Evolutionary conservation across 2,329 filamentous ascomycete species (phyloP), one percentile per base, ranked within the genome.

Genomic region (Diplodia seriata): DNA sequence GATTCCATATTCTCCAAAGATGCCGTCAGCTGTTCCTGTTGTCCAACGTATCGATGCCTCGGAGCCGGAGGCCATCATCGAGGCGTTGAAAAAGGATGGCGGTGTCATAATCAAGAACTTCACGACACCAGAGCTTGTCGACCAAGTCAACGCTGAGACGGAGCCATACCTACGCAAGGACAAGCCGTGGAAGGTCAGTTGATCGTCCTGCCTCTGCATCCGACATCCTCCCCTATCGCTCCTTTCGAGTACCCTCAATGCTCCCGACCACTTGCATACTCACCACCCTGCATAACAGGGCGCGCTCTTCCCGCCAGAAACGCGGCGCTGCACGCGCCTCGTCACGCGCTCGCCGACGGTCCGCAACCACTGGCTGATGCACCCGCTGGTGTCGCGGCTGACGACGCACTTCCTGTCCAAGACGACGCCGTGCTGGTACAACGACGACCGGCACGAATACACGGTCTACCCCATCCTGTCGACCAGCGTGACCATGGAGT

Each of bases 61-160:
- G 1, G 15, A 66, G 3, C 51, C 64, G 18, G 40, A 66, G 18
- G 53, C 51, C 38, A 53, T 68, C 31, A 64, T 69, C 49, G 47
- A 47, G 23, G 53, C 63, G 18, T 40, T 69, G 18, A 68, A 76
- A 55, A 72, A 73, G 23, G 78, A 81, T 36, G 79, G 79, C 11
- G 79, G 76, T 1, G 73, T 81, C 4, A 77, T 81, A 23, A 74
- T 81, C 7, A 75, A 78, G 55, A 77, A 78, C 20, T 72, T 82
- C 12, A 74, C 80, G 43, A 68, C 75, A 1, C 57, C 62, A 4
- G 73, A 76, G 1, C 73, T 81, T 2, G 76, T 76, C 8, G 71
- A 73, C 3, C 75, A 78, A 56, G 79, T 82, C 54, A 75, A 75
- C n/a, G 36, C 67, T 5, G 80, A 82, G 20, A 75, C 81, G 8